Evolutionary conservation across 225 moss, liverwort and hornwort genomes (phyloP), one percentile per base, ranked within the genome.

Genomic region (Antitrichia curtipendula): DNA sequence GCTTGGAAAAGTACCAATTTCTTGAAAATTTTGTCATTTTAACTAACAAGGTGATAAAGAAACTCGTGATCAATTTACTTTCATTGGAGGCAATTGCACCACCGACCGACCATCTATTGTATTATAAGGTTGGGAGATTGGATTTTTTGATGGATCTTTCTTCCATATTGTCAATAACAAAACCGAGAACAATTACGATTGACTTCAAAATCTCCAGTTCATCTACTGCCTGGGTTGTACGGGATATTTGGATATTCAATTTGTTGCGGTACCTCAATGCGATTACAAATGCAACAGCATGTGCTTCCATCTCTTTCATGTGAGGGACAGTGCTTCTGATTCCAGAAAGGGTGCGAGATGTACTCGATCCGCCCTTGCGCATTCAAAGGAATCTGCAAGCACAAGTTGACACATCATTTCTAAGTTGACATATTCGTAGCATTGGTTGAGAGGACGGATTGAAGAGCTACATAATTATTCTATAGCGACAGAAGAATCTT

Each of bases 261-360:
- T 78, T 57, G 56, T 17, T 27, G 47, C 40, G 41, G 38, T 65
- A 98, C 98, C 98, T 98, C 94, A 85, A 98, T 93, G 59, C 98
- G 97, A 83, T 96, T 95, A 76, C 98, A 98, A 88, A 96, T 98
- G 89, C 97, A 97, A 84, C 98, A 98, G 32, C 96, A 94, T 40
- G 91, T 91, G 71, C 95, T 97, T 81, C 92, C 92, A 66, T 98
- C 98, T 74, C 71, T 78, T 87, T 97, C 97, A 88, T 98, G 98
- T 23, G 91, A 57, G 16, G 98, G 98, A 82, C 98, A 98, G 84
- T 98, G 95, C 81, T 89, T 95, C 74, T 97, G 98, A 50, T 94
- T 92, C 98, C 98, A 98, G 76, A 96, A 98, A 64, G 98, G 97
- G 87, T 97, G 98, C 28, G 98, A 94, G 18, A 95, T 95, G 85